Evolutionary conservation across 1,139 yeast species (phyloP).

Genomic region (Hemisphaericaspora xylofermentans): DNA sequence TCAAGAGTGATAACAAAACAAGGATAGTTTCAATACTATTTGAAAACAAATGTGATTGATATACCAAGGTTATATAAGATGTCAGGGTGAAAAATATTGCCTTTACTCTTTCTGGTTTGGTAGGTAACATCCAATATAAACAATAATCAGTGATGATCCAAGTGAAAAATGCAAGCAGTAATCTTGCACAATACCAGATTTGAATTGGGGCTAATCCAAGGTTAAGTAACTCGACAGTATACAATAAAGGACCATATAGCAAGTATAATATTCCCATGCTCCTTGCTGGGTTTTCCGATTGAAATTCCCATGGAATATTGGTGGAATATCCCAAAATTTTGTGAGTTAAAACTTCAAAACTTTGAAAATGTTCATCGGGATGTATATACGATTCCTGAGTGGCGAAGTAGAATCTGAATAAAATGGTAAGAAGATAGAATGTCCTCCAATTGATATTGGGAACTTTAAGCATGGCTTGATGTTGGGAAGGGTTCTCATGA

Average conservation of each 20-base stretch:
- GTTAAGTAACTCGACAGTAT: conserved; percentile 24
- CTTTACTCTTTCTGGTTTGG: conserved; percentile 63
- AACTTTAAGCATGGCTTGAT: not conserved
- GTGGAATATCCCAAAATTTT: conserved; percentile 50
- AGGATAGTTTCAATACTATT: conserved; percentile 80
- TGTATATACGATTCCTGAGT: conserved; percentile 84
- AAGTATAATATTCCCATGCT: conserved; percentile 70
- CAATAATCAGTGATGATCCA: conserved; percentile 62
- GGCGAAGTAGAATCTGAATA: conserved; percentile 56
- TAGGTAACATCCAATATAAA: conserved; percentile 48
- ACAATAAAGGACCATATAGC: conserved; percentile 67
- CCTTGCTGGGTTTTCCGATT: conserved; percentile 58
- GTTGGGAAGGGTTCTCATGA: not conserved
- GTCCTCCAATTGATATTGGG: conserved; percentile 42
- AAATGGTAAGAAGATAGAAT: conserved; percentile 42
- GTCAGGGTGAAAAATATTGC: conserved; percentile 67
- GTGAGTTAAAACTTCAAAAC: conserved; percentile 67
- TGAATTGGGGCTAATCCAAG: conserved; percentile 38
- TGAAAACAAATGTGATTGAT: conserved; percentile 86
- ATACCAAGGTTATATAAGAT: conserved; percentile 75
- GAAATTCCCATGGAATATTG: conserved; percentile 85
- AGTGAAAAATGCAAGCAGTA: conserved; percentile 54
- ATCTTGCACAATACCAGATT: conserved; percentile 56
- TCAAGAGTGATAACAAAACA: conserved; percentile 54
- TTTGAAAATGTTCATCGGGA: conserved; percentile 96